Base-by-base conservation (phyloP, 192 early-diverging fungal genomes). In the Dissophora globulifera region DNA sequence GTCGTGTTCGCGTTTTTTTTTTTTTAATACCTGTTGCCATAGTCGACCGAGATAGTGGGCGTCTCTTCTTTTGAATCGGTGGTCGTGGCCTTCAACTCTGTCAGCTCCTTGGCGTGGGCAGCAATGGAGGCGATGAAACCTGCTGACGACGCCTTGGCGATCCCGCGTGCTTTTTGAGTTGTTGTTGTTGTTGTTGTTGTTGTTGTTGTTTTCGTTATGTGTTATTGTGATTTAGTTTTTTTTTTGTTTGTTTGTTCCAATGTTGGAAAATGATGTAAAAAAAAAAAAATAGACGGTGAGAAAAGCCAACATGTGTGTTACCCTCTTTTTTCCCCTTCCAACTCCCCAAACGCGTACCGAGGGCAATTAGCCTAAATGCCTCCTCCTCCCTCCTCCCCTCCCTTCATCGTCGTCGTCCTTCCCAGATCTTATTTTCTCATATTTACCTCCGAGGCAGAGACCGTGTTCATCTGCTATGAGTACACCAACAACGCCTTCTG, bases 61-160 rank as follows among this genome's bases (percentile, higher is more conserved):
- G 72, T 76, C 13, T 76, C 72, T 23, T 67, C 72, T 52, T 75
- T 75, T 19, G 50, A 38, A 41, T 57, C 53, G 1, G 48, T 42
- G 25, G 30, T 48, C 12, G n/a, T n/a, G n/a, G 43, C 46, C 35
- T 58, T 60, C 30, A 76, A 19, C 19, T 76, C 72, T 29, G 72
- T 66, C 26, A 76, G 27, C 11, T 76, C 67, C 76, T 59, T 81
- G 12, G 80, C 74, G 31, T 81, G 67, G n/a, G 67, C 43, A 29
- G 80, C 80, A 60, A 81, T 72, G 16, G 80, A 70, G n/a, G 74
- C 63, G 29, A 81, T 65, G 23, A 78, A 81, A 64, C 80, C 80
- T 48, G 80, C 80, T 27, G 69, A 81, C 12, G 62, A 71, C 20
- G 80, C 63, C 19, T 81, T 78, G 19, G 64, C 80, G 23, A 78